Evolutionary conservation across 768 basidiomycete genomes (phyloP), one percentile per base, ranked within the genome.

Genomic region (Tylopilus sp.): DNA sequence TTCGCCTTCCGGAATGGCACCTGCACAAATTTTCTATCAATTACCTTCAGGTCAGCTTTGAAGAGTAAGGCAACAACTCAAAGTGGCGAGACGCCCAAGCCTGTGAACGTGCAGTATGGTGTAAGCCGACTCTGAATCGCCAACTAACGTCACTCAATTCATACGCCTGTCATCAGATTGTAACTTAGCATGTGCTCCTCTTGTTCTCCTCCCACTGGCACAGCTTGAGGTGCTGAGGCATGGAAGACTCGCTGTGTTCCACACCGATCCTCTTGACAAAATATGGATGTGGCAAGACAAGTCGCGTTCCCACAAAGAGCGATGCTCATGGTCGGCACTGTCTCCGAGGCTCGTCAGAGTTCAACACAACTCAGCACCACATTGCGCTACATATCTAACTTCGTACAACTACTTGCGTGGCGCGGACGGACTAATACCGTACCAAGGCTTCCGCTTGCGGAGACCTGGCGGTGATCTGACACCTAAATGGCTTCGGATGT

Each of bases 81-180:
- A n/a, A n/a, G n/a, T n/a, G 97, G 98, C 40, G 97, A 99, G 72
- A 96, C 95, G 8, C 97, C n/a, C n/a, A n/a, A 99, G 71, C 93
- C 91, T 6, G 82, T 98, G 50, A 97, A 99, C 58, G 96, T 98
- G 76, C 91, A 89, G 3, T 98, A 87, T 97, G 63, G 95, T 96
- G 87, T 94, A 74, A 64, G 89, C 80, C 3, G 9, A 21, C 33
- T 16, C 22, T 33, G 26, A 42, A 3, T 3, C 10, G 4, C 19
- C 12, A 25, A 24, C 14, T 10, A 16, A 13, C 12, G 3, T 33
- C 51, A 51, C 22, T 50, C 36, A 17, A 29, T 48, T 57, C 19
- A 58, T 36, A 29, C 6, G 6, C 17, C 24, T 28, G 16, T 55
- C 5, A 45, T 37, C 63, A 93, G 92, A 3, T 85, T 99, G 58